Evolutionary conservation across 495 filamentous ascomycete genomes (phyloP).

Genomic region (Tuber melanosporum): DNA sequence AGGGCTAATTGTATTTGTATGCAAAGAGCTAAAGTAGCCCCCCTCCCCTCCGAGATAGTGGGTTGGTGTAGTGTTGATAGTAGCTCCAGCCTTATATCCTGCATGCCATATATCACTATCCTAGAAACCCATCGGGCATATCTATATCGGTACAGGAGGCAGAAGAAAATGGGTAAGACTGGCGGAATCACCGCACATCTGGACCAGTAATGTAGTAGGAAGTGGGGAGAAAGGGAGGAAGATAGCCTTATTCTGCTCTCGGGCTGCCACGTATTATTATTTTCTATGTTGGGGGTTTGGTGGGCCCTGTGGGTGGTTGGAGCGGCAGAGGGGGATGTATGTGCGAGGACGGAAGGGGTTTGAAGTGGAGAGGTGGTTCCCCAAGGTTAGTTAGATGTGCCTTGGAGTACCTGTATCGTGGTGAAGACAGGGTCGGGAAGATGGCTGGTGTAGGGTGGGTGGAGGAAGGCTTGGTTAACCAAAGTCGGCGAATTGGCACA

Average conservation of each 20-base stretch:
- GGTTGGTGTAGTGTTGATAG: background rate
- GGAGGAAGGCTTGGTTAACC: background rate
- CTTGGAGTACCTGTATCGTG: background rate
- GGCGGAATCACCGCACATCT: background rate
- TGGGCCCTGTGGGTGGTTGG: background rate
- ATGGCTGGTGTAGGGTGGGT: background rate
- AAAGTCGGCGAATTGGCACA: background rate
- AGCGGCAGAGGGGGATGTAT: background rate
- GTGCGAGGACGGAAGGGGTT: conserved; percentile 1
- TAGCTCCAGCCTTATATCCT: background rate
- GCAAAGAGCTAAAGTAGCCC: background rate
- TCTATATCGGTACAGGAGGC: background rate
- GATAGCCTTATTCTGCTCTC: background rate
- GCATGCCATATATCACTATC: background rate
- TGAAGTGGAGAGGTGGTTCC: background rate
- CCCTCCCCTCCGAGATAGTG: background rate
- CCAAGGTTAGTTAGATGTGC: background rate
- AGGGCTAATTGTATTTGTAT: background rate
- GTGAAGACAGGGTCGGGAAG: background rate
- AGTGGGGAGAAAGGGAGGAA: background rate
- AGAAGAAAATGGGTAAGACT: background rate
- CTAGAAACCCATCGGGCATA: background rate
- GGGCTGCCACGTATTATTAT: background rate
- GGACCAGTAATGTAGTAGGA: background rate
- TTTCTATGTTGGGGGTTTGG: background rate